These are phyloP conservation scores for Trichophyton equinum DNA, from an alignment of 2,329 filamentous ascomycete genomes.

Conservation along the genomic window DNA sequence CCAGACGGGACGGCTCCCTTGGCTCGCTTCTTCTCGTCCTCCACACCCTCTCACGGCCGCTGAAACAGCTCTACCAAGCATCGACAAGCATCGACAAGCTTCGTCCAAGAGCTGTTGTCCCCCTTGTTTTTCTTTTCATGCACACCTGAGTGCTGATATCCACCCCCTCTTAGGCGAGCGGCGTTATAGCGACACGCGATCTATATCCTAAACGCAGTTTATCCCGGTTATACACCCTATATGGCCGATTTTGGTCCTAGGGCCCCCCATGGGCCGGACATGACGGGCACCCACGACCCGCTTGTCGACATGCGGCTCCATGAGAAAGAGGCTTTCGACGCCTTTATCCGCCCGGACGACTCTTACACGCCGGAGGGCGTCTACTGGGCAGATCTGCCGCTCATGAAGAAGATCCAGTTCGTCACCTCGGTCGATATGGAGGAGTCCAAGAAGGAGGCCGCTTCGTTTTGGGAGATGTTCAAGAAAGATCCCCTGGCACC, in stretches of 20 bases:
- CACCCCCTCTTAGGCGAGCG: not conserved
- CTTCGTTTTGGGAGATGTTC: conserved; percentile 60
- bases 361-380: conserved; percentile 67
- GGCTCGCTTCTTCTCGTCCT: not conserved
- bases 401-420: conserved; percentile 59
- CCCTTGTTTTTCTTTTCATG: not conserved
- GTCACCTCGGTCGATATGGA: conserved; percentile 58
- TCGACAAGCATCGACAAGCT: not conserved
- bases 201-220: not conserved
- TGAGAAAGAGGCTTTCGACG: conserved; percentile 57
- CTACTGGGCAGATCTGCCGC: conserved; percentile 85
- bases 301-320: conserved; percentile 42
- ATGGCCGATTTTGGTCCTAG: conserved; percentile 31
- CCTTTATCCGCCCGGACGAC: conserved; percentile 77
- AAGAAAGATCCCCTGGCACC: conserved; percentile 78
- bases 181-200: not conserved
- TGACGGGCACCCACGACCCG: conserved; percentile 33
- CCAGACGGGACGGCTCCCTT: not conserved
- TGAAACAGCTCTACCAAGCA: not conserved
- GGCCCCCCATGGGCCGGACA: conserved; percentile 38
- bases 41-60: not conserved
- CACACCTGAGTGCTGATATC: not conserved
- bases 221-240: not conserved
- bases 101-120: not conserved
- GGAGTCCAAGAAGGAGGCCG: conserved; percentile 57